Evolutionary conservation across 2,329 filamentous ascomycete genomes (phyloP).

Genomic region (Xylariaceae sp.): DNA sequence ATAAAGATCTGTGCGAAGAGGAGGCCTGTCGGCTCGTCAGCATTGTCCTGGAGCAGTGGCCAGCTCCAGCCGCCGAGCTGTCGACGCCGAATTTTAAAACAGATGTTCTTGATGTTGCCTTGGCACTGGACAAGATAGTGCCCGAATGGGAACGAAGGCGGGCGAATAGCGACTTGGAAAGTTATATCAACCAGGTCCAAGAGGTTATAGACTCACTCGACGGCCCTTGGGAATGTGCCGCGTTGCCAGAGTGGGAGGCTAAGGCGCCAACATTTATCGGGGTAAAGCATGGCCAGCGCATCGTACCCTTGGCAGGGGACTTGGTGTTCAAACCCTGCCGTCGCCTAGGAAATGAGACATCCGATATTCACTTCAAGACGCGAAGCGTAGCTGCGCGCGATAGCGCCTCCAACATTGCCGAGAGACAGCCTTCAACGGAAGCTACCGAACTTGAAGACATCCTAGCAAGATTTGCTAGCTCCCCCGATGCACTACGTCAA

Average conservation of each 20-base stretch:
- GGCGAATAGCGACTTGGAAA: constrained; percentile 14
- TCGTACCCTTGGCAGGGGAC: constrained; percentile 10
- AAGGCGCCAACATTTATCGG: constrained; percentile 3
- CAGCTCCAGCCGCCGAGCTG: constrained; percentile 1
- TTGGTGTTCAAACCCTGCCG: constrained; percentile 12
- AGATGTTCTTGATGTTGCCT: constrained; percentile 6
- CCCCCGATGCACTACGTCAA: constrained; percentile 33
- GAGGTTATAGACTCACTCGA: constrained; percentile 4
- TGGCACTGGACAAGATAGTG: constrained; percentile 6
- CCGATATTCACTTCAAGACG: not conserved
- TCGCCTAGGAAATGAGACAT: not conserved
- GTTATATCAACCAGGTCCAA: constrained; percentile 14
- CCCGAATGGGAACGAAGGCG: constrained; percentile 20
- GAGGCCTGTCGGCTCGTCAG: constrained; percentile 7
- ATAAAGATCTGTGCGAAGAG: constrained; percentile 9
- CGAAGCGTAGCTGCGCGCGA: not conserved
- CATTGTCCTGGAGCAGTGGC: constrained; percentile 17
- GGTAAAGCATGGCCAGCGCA: not conserved
- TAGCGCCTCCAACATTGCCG: not conserved
- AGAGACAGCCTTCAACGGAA: constrained; percentile 5
- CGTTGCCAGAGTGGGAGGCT: not conserved
- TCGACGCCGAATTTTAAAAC: not conserved
- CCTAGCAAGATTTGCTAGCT: constrained; percentile 28
- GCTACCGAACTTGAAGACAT: constrained; percentile 30
- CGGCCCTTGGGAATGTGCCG: not conserved